Conservation (phyloP, 495 filamentous ascomycete species). For the Apodospora peruviana region DNA sequence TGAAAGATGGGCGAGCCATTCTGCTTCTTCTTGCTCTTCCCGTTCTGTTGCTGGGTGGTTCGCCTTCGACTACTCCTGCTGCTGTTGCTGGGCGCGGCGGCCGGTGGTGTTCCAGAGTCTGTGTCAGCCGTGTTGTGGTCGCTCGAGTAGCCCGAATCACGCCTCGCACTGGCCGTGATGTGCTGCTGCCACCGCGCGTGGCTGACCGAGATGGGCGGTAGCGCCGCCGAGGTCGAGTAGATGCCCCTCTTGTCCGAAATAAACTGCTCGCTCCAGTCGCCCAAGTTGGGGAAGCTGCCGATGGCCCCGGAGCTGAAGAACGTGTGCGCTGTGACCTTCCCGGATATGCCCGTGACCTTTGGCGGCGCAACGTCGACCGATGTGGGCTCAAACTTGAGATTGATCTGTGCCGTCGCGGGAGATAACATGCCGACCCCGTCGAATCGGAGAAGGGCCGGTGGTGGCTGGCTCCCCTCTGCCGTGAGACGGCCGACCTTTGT, state of each 20-base stretch:
- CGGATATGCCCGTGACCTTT: slow-evolving; percentile 56
- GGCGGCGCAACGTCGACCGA: slow-evolving; percentile 57
- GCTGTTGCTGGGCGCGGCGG: too few species aligned
- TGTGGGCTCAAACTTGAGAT: slow-evolving; percentile 68
- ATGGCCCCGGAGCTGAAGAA: slow-evolving; percentile 55
- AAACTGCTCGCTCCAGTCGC: slow-evolving; percentile 36
- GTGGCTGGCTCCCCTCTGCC: slow-evolving; percentile 69
- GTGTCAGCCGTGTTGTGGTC: slow-evolving; percentile 14
- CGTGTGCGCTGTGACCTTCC: slow-evolving; percentile 69
- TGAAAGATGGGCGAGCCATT: slow-evolving; percentile 44
- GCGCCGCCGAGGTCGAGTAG: slow-evolving; percentile 56
- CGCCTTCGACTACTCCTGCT: not conserved
- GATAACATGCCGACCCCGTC: slow-evolving; percentile 31
- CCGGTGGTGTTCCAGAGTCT: too few species aligned
- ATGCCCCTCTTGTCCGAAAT: slow-evolving; percentile 51
- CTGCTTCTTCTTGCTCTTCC: not conserved
- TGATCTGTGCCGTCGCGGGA: slow-evolving; percentile 59
- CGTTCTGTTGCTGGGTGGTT: not conserved
- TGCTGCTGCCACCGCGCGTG: slow-evolving; percentile 64
- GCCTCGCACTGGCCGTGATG: slow-evolving; percentile 33
- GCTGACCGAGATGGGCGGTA: slow-evolving; percentile 61
- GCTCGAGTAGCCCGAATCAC: slow-evolving; percentile 53
- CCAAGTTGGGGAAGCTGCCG: slow-evolving; percentile 54
- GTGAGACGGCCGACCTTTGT: slow-evolving; percentile 69
- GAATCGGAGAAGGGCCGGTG: slow-evolving; percentile 55